Conservation (phyloP, 495 filamentous ascomycete genomes). For the Talaromyces adpressus region DNA sequence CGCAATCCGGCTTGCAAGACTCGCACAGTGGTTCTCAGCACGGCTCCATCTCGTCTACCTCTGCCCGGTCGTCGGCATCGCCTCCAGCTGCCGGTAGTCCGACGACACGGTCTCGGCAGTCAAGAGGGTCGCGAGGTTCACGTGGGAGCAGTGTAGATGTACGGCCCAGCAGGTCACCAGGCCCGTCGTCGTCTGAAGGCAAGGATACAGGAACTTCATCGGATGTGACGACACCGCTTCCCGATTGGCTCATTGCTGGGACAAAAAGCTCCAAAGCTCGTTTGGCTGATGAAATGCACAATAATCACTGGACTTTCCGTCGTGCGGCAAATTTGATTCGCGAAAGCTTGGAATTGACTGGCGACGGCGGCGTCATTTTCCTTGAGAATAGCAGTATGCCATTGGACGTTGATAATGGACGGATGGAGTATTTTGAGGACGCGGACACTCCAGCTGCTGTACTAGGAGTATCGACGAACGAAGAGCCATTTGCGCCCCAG, state of each 20-base stretch:
- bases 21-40: neutral
- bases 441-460: constrained; percentile 26
- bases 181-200: constrained; percentile 21
- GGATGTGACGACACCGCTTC: constrained; percentile 24
- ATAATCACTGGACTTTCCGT: constrained; percentile 40
- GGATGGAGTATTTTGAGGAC: constrained; percentile 24
- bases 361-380: constrained; percentile 48
- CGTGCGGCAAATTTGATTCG: constrained; percentile 52
- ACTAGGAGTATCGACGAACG: constrained; percentile 29
- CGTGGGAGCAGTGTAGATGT: constrained; percentile 20
- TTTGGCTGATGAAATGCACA: constrained; percentile 30
- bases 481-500: constrained; percentile 32
- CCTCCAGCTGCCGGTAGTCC: constrained; percentile 16
- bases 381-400: constrained; percentile 35
- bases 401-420: constrained; percentile 22
- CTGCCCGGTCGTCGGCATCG: constrained; percentile 15
- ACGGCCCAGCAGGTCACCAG: constrained; percentile 15
- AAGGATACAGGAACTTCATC: constrained; percentile 18
- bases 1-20: neutral
- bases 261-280: constrained; percentile 22
- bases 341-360: constrained; percentile 45
- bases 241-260: constrained; percentile 29
- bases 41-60: constrained; percentile 15
- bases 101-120: neutral
- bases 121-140: constrained; percentile 19